phyloP scores from a whole-genome alignment of 2,329 filamentous ascomycete species.

The Verticillium alfalfae region DNA sequence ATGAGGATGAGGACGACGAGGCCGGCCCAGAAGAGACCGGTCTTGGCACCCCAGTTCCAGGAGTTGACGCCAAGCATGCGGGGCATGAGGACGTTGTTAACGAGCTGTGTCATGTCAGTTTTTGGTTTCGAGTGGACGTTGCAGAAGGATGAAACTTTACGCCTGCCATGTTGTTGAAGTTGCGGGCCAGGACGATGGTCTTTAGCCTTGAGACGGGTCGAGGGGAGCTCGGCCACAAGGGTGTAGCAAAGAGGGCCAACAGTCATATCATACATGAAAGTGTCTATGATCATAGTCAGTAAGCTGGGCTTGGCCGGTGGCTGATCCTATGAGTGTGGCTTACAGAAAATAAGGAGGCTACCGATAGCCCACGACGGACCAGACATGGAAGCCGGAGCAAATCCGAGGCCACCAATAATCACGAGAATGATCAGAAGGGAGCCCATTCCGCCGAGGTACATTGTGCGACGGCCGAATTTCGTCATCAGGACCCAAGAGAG shows the following conservation, averaged over 20 bases:
- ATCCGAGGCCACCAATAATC: constrained; percentile 32
- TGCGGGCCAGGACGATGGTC: constrained; percentile 47
- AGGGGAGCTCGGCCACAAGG: constrained; percentile 46
- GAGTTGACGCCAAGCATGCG: constrained; percentile 40
- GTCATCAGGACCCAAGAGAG: constrained; percentile 45
- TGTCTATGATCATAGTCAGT: constrained; percentile 13
- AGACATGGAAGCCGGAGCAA: constrained; percentile 14
- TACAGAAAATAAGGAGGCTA: constrained; percentile 41
- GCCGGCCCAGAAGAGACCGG: constrained; percentile 40
- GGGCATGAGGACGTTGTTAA: constrained; percentile 43
- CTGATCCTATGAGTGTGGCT: not conserved
- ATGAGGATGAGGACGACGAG: constrained; percentile 39
- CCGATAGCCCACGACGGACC: constrained; percentile 35
- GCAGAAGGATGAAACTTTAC: constrained; percentile 12
- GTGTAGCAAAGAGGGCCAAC: constrained; percentile 50
- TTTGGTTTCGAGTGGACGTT: not conserved
- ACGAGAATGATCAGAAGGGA: constrained; percentile 31
- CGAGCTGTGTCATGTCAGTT: constrained; percentile 17
- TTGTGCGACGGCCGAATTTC: constrained; percentile 41
- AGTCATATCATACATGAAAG: constrained; percentile 48
- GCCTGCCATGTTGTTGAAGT: constrained; percentile 40
- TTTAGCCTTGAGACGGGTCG: constrained; percentile 49
- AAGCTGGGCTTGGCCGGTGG: not conserved
- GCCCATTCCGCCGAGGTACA: constrained; percentile 41
- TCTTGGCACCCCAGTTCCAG: constrained; percentile 42